Evolutionary conservation across 768 basidiomycete genomes (phyloP), one percentile per base, ranked within the genome.

Genomic region (Trametes cingulata): DNA sequence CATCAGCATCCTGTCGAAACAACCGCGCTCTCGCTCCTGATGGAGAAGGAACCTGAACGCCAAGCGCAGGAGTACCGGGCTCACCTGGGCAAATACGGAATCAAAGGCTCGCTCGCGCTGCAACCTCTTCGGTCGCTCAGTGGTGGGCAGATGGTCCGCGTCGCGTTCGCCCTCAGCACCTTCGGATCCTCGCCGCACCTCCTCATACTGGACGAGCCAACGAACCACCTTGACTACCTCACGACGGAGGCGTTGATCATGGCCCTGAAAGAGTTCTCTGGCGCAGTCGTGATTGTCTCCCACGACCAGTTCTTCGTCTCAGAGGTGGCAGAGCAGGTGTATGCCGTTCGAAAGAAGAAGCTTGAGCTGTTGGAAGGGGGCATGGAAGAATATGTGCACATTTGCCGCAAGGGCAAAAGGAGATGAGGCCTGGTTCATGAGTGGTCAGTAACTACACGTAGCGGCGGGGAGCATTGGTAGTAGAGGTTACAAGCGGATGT

Each of bases 101-200:
- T 63, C 52, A 63, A 55, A 36, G 56, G 56, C 13, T 45, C 39
- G 9, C 36, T 49, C 36, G 61, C 61, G 9, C 19, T 58, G 12
- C 61, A 63, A 33, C 56, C 61, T 25, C 27, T 63, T 37, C 95
- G 93, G 75, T 96, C 98, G 72, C 98, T 98, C 94, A 90, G 87
- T 69, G 96, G 96, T 82, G 96, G 96, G 68, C 98, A 96, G 96
- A 84, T 96, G 57, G 98, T 98, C 95, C 86, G 96, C 71, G 96
- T 98, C 50, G 91, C 96, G 14, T 88, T 98, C 39, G 96, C 96
- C 27, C 83, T 63, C 9, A 58, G 94, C 49, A 96, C 96, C 1
- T 82, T 98, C 41, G 97, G 97, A 73, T 77, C 98, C 73, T 96
- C 95, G 74, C 97, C 97, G 6, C 97, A 99, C 78, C 76, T 99